Conservation (phyloP, 495 filamentous ascomycete genomes). For the Viridothelium virens region DNA sequence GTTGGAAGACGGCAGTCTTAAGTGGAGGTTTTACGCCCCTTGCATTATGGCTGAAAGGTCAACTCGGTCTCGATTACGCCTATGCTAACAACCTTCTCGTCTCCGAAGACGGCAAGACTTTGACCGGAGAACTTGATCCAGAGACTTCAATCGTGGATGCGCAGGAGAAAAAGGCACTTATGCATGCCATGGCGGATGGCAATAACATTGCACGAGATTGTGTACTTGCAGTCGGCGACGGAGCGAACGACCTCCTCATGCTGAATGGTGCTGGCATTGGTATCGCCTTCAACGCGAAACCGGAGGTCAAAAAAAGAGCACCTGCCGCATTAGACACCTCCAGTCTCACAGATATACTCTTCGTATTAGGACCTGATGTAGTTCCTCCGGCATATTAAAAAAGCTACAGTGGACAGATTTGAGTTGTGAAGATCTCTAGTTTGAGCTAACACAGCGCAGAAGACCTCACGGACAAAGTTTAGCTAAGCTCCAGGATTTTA, state of each 20-base stretch:
- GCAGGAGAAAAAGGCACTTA: conserved; percentile 65
- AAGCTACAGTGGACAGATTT: neutral
- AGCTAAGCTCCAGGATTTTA: no score
- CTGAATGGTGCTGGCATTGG: conserved; percentile 80
- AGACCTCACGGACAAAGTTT: no score
- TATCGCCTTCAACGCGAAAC: conserved; percentile 91
- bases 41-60: conserved; percentile 71
- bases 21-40: conserved; percentile 89
- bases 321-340: conserved; percentile 72
- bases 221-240: conserved; percentile 82
- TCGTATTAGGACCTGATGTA: conserved; percentile 56
- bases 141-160: conserved; percentile 73
- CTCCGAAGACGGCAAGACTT: conserved; percentile 50
- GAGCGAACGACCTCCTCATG: conserved; percentile 93
- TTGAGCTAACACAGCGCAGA: neutral
- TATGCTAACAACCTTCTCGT: conserved; percentile 78
- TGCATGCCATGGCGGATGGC: conserved; percentile 66
- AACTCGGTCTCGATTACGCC: conserved; percentile 77
- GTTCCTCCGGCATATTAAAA: neutral
- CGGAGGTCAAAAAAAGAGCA: conserved; percentile 78
- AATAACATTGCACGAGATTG: conserved; percentile 66
- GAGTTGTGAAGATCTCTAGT: neutral
- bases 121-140: conserved; percentile 69
- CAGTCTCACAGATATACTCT: conserved; percentile 71
- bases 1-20: conserved; percentile 78